Base-by-base conservation (phyloP, 768 basidiomycete genomes). In the Pulveroboletus ravenelii region DNA sequence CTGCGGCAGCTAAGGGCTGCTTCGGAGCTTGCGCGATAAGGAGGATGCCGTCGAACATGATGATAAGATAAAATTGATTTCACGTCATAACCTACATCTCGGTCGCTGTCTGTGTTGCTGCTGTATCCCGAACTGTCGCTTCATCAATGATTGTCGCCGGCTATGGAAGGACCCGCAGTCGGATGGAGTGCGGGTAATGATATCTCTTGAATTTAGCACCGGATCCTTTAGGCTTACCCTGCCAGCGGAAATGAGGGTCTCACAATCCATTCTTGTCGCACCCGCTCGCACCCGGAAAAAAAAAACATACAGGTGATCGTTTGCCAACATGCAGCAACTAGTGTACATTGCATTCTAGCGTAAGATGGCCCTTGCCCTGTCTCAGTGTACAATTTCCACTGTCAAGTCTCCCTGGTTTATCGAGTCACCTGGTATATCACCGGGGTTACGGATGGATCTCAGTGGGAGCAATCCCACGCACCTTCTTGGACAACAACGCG, bases 381-480 rank as follows among this genome's bases (percentile, higher is more conserved):
- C 20, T 73, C 58, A 86, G 63, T 89, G 86, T 45, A 84, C 81
- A 60, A 96, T 94, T 72, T 94, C 93, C 48, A 89, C 87, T 25
- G 83, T 81, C 64, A 96, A 74, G 68, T 97, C 94, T 41, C 93
- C 93, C 71, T 94, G 91, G 69, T 85, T 87, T 74, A 97, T 89
- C 25, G 91, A 93, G 69, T 99, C 96, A 56, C 89, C 88, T 90
- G 60, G 29, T 47, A 46, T 27, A 27, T 27, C 25, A 23, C 31
- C 45, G 51, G 51, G 17, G 53, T 61, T 18, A 56, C 15, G 23
- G n/a, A 41, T 23, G 12, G 37, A 18, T 47, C 36, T n/a, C 12
- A 35, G 45, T 10, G 17, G 6, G 18, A 45, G 39, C 13, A 44
- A 52, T 42, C 45, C 31, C 34, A 48, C 74, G 55, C 57, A 86